Base-by-base conservation (phyloP, 345 rosid species). In the Ceriops tagal region DNA sequence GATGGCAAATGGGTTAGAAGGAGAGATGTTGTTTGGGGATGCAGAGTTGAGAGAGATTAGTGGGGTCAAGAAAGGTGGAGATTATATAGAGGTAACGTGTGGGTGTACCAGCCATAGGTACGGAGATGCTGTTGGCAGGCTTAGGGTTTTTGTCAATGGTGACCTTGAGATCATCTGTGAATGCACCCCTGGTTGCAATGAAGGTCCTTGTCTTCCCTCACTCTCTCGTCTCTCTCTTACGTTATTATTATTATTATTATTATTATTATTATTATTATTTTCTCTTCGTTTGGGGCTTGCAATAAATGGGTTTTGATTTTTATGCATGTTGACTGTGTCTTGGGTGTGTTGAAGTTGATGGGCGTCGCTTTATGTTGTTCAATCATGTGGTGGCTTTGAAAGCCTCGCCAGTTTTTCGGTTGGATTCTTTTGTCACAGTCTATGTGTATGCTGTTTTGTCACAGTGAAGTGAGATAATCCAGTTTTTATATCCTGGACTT, bases 61-160 rank as follows among this genome's bases (percentile, higher is more conserved):
- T 69, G 99, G 92, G 61, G 84, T 92, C 75, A 96, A 75, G 82
- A 75, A 77, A 62, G 84, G 79, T 21, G 88, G 75, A 52, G 91
- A 91, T 71, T 90, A 82, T 77, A 80, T 96, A 58, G 98, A 96
- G 80, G 98, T 96, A 58, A 92, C 86, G 83, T 96, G 98, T 77
- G 98, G 98, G 56, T 96, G 99, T 88, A 96, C 99, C 22, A 96
- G 97, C 73, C 98, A 88, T 76, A 84, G 95, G 32, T 96, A 96
- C 77, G 98, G 99, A 74, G 99, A 96, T 75, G 99, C 98, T 64
- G 99, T 96, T 71, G 99, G 98, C 26, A 83, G 87, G 68, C 97
- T 96, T 90, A 96, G 96, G 98, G 98, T 96, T 96, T 89, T 87
- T 82, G 76, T 81, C 62, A 92, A 73, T 74, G 98, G 99, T 71